Percentiles rank a stretch among this genome's conserved stretches.
Evolutionary conservation across 1,284 basidiomycete species (phyloP).

Genomic region (Coniferiporia sulphurascens): DNA sequence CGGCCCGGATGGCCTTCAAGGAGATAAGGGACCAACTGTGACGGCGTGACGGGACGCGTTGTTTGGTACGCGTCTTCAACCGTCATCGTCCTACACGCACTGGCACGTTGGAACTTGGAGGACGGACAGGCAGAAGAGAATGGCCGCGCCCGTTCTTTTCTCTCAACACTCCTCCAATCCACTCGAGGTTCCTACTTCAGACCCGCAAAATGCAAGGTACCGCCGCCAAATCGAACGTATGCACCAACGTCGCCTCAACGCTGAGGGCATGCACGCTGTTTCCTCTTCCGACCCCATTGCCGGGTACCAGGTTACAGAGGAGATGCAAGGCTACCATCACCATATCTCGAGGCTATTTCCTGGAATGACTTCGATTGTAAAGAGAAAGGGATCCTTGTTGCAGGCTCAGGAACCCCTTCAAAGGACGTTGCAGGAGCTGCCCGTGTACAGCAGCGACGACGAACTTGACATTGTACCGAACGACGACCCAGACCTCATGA

Average conservation of each 20-base stretch:
- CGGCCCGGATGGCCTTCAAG: too few relatives aligned
- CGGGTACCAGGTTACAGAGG: conserved; percentile 32
- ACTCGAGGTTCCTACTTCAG: conserved; percentile 64
- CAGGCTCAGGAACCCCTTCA: conserved; percentile 30
- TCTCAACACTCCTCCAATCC: conserved; percentile 79
- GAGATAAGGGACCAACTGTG: background rate
- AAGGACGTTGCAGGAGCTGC: conserved; percentile 24
- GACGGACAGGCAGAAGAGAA: conserved; percentile 10
- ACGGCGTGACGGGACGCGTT: background rate
- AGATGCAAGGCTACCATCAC: conserved; percentile 45
- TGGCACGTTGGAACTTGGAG: background rate
- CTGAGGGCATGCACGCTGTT: conserved; percentile 21
- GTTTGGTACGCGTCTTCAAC: background rate
- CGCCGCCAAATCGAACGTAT: conserved; percentile 35
- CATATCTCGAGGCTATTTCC: conserved; percentile 35
- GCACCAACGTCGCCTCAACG: conserved; percentile 22
- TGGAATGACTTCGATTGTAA: background rate
- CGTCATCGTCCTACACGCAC: background rate
- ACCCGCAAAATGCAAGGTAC: conserved; percentile 48
- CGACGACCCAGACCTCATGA: conserved; percentile 10
- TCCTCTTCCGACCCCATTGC: conserved; percentile 51
- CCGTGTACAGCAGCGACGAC: conserved; percentile 48
- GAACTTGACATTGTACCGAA: conserved; percentile 32
- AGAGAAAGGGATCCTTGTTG: conserved; percentile 5
- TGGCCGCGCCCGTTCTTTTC: conserved; percentile 37